Base-by-base conservation (phyloP, 495 filamentous ascomycete species). In the Halenospora varia region DNA sequence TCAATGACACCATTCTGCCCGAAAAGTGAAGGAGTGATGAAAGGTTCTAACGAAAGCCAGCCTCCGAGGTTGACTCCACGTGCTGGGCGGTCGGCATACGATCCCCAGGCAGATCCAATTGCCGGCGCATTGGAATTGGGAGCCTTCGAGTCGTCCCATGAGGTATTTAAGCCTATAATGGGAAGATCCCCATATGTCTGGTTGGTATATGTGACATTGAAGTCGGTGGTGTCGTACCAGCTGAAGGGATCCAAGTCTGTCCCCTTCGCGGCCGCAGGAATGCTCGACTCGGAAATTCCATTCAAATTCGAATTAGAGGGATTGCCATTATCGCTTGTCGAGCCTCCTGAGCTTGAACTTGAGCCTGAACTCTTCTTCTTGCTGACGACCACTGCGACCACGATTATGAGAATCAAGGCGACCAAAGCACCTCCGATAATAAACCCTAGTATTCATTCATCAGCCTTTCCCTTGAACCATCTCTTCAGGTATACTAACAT, bases 21-120 rank as follows among this genome's bases (percentile, higher is more conserved):
- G 67, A 99, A 99, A 25, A 97, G 77, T 1, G 91, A 96, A 0
- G 95, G 95, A 15, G 87, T 91, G 66, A 99, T 97, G 65, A 96
- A 96, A 0, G 95, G 95, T 61, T 99, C 95, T 8, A 99, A 74
- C 0, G 86, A 88, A 2, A 99, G 80, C 95, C 94, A 99, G 24
- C 95, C 95, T 35, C 95, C 94, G 2, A 97, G 63, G 68, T 97
- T 99, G 20, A 97, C 88, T 1, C 95, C 95, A 1, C 92, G 82
- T 23, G 94, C 90, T 3, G 91, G 92, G 48, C 73, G 81, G 2
- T 79, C 82, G 1, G 88, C 82, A 66, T 97, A 99, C n/a, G 83
- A 74, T 50, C 80, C 80, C 80, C 86, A 91, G 6, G 71, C 60
- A 59, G 94, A 75, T 55, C 90, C 82, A 11, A 99, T 75, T 1